Base-by-base conservation (phyloP, 345 rosid genomes). In the Moringa oleifera region DNA sequence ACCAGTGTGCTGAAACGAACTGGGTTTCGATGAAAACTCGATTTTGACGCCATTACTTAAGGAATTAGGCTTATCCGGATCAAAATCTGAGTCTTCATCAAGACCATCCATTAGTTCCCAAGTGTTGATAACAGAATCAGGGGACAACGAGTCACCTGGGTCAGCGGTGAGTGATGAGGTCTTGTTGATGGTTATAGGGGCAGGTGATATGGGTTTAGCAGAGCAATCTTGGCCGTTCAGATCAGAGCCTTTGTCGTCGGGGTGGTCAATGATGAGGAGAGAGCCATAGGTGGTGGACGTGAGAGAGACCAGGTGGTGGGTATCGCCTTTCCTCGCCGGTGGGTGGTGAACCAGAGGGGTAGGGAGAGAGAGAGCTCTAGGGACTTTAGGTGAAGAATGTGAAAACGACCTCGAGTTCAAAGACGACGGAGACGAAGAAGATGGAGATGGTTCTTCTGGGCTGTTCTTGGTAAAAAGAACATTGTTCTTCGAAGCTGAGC, bases 31-130 rank as follows among this genome's bases (percentile, higher is more conserved):
- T 18, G 65, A 50, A 58, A 25, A 47, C 13, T 46, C 25, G 11
- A 33, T 33, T 33, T 33, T 33, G 37, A 5, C 11, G 25, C 53
- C 19, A 71, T 46, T 51, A 15, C 19, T 41, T 45, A 11, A 20
- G 61, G 68, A 55, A 54, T 53, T n/a, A 51, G 25, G 58, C 68
- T 68, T 65, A 65, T 66, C 80, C 18, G 67, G 25, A 23, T 81
- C 69, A 6, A 65, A 67, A 55, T 74, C 88, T 51, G 64, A 53
- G 23, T 80, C 95, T 51, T 80, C 95, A 52, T 87, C 91, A 9
- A 89, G 84, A 21, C 98, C 98, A 65, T 92, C 93, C 98, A 92
- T 89, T 64, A 92, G 91, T 62, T 92, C 98, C 97, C 97, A 92
- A 13, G 97, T 83, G 80, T 92, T 92, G 55, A 92, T 89, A 41